Conservation (phyloP, 352 stramenopile genomes). For the Peronosclerospora sorghi region DNA sequence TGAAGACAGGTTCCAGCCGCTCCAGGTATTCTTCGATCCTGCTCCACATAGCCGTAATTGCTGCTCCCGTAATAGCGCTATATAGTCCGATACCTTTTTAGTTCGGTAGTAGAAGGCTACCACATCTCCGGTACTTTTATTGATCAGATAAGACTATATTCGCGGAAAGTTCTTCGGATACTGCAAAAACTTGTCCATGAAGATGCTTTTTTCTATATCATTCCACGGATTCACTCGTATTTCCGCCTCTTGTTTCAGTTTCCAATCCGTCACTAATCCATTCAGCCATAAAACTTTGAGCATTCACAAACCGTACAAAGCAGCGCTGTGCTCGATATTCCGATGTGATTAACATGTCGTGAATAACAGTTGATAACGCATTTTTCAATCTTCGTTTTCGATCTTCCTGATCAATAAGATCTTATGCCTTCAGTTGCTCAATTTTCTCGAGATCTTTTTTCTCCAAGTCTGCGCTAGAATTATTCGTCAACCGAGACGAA, state of each 20-base stretch:
- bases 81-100: constrained; percentile 97
- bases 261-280: constrained; percentile 50
- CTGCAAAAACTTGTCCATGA: constrained; percentile 98
- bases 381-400: too few species aligned
- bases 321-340: constrained; percentile 39
- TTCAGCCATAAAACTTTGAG: constrained; percentile 54
- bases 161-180: too few species aligned
- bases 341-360: constrained; percentile 65
- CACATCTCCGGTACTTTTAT: too few species aligned
- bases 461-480: constrained; percentile 64
- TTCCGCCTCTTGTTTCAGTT: constrained; percentile 50
- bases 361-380: constrained; percentile 68
- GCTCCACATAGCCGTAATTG: constrained; percentile 73
- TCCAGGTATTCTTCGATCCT: too few species aligned
- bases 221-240: constrained; percentile 92
- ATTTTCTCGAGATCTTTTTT: constrained; percentile 75
- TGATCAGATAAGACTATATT: too few species aligned
- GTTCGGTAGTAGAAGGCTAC: constrained; percentile 97
- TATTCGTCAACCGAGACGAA: constrained; percentile 80
- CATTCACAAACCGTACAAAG: constrained; percentile 41
- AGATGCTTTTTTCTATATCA: constrained; percentile 99
- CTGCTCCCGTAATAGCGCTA: constrained; percentile 85
- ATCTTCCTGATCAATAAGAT: constrained; percentile 66
- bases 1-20: constrained; percentile 78
- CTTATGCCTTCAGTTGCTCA: constrained; percentile 64